Base-by-base conservation (phyloP, 768 basidiomycete genomes). In the Rubroboletus pulcherrimus region DNA sequence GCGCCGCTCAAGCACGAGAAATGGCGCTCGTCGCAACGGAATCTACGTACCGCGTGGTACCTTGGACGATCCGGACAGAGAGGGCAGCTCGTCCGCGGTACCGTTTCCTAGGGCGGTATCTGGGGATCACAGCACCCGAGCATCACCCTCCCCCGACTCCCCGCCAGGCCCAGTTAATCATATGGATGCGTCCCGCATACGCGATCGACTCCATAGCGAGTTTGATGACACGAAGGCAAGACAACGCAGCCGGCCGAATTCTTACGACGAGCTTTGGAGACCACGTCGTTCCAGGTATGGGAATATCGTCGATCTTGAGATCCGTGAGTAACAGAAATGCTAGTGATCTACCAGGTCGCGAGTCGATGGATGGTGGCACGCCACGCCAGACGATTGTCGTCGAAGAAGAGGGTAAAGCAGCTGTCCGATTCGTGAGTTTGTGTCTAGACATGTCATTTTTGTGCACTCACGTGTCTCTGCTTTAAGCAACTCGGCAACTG, bases 401-500 rank as follows among this genome's bases (percentile, higher is more conserved):
- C 46, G 77, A 81, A 67, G 93, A 94, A 75, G 85, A 89, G 59
- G 91, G 91, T 49, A 89, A 87, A 74, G 75, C 84, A 17, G 78
- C 89, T 7, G 83, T 87, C 50, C 87, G 86, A 68, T 93, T 89
- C 70, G 93, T 94, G 68, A 81, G 93, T 80, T 39, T 53, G 42
- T 42, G 8, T 34, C 26, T 31, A 14, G 39, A 41, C 51, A 21
- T 54, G 42, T 46, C 31, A 19, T 37, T 43, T 44, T 14, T 57
- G 39, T 49, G 48, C 48, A 53, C 58, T 67, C 29, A 62, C 26
- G 42, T 38, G 41, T 38, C 49, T 35, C 39, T 19, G 10, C 42
- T 53, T 61, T 31, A 66, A 98, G 96, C 93, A 96, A 94, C 79
- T 99, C 19, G 96, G 96, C 31, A 95, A 97, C 72, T 95, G 93